Percentiles rank a stretch among this genome's conserved stretches.
These are phyloP conservation scores for Lindgomyces ingoldianus DNA, from an alignment of 495 filamentous ascomycete genomes.

Conservation along the genomic window DNA sequence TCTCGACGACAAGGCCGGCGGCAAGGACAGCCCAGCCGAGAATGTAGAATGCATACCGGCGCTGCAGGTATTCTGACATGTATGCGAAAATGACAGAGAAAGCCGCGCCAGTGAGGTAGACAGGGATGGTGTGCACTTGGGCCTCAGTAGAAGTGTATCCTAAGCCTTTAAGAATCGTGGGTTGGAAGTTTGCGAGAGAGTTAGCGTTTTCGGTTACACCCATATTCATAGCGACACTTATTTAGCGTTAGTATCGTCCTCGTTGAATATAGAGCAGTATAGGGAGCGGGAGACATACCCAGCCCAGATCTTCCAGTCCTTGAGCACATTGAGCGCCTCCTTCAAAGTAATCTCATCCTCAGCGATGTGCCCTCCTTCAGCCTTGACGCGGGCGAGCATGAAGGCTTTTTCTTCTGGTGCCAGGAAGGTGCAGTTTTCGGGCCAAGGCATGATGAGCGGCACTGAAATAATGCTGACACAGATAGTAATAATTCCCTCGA, in stretches of 20 bases:
- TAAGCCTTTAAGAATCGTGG: slow-evolving; percentile 48
- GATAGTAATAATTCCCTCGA: slow-evolving; percentile 60
- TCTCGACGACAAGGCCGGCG: slow-evolving; percentile 60
- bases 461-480: slow-evolving; percentile 59
- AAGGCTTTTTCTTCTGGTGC: slow-evolving; percentile 38
- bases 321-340: slow-evolving; percentile 10
- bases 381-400: slow-evolving; percentile 50
- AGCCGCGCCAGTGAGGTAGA: slow-evolving; percentile 60
- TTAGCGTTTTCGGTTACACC: slow-evolving; percentile 47
- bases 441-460: slow-evolving; percentile 64
- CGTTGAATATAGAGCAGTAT: not conserved
- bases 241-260: not conserved
- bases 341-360: slow-evolving; percentile 11
- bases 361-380: slow-evolving; percentile 21
- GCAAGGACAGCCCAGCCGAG: slow-evolving; percentile 58
- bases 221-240: slow-evolving; percentile 24
- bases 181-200: slow-evolving; percentile 69
- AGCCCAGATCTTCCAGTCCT: slow-evolving; percentile 39
- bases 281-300: slow-evolving; percentile 13
- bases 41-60: slow-evolving; percentile 63
- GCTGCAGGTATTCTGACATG: slow-evolving; percentile 58
- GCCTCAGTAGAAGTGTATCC: slow-evolving; percentile 60
- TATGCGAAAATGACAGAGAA: slow-evolving; percentile 60
- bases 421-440: slow-evolving; percentile 61
- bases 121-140: slow-evolving; percentile 69